Percentiles rank a stretch among this genome's conserved stretches.
These are phyloP conservation scores for Ustilago hordei DNA, from an alignment of 1,284 basidiomycete genomes.

Conservation along the genomic window DNA sequence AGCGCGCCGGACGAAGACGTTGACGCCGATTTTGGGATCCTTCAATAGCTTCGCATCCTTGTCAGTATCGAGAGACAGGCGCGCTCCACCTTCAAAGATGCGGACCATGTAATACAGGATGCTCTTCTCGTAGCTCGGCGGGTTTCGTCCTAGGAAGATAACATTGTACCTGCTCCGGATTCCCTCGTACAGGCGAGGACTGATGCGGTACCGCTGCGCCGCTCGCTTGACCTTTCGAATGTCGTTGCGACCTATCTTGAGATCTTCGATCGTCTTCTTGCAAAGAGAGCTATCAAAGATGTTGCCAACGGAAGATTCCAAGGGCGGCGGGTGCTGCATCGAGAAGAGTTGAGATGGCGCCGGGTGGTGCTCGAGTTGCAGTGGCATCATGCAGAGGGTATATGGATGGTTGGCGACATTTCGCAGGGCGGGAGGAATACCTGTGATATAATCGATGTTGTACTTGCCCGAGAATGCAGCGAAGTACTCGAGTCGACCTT, in stretches of 20 bases:
- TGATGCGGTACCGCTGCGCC: conserved; percentile 32
- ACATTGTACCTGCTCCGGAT: conserved; percentile 43
- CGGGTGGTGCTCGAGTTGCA: conserved; percentile 23
- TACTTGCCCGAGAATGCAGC: conserved; percentile 43
- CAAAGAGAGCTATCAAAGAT: conserved; percentile 19
- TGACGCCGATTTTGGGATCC: conserved; percentile 19
- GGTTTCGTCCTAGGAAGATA: conserved; percentile 30
- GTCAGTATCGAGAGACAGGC: conserved; percentile 7
- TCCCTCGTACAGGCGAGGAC: conserved; percentile 13
- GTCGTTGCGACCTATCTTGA: conserved; percentile 25
- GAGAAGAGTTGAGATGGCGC: conserved; percentile 19
- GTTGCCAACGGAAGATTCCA: conserved; percentile 14
- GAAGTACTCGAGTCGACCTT: conserved; percentile 15
- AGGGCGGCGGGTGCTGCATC: conserved; percentile 4
- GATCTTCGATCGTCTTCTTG: conserved; percentile 20
- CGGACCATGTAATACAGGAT: conserved; percentile 27
- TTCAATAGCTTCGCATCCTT: conserved; percentile 31
- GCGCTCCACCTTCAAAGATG: conserved; percentile 41
- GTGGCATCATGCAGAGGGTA: conserved; percentile 29
- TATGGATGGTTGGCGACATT: conserved; percentile 7
- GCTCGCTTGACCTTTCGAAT: conserved; percentile 26
- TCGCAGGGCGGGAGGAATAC: conserved; percentile 20
- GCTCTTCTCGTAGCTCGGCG: conserved; percentile 34
- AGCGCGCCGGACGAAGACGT: conserved; percentile 36
- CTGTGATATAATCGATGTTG: conserved; percentile 24